phyloP scores from a whole-genome alignment of 768 basidiomycete genomes.

The Leccinum pellstonianum region DNA sequence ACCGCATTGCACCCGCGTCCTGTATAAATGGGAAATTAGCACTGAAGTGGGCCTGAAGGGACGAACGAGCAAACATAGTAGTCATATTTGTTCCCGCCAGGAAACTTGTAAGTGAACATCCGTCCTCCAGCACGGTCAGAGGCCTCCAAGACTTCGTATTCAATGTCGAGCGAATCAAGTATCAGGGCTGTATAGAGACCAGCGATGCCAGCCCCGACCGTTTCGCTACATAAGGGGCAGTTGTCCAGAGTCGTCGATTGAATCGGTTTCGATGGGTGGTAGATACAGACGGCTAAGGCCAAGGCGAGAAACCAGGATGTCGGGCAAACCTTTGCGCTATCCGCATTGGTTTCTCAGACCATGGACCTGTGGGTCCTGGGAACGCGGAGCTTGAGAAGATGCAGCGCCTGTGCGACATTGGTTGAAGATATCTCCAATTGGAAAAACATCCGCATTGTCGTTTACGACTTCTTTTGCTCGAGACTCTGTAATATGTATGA shows the following conservation, averaged over 20 bases:
- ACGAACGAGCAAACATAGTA: constrained; percentile 31
- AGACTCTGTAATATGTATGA: not conserved
- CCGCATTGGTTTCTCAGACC: too few relatives aligned
- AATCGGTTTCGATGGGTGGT: not conserved
- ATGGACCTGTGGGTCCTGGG: too few relatives aligned
- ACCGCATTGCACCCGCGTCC: constrained; percentile 44
- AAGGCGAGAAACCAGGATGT: too few relatives aligned
- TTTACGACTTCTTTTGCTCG: not conserved
- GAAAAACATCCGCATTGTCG: not conserved
- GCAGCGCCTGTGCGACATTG: not conserved
- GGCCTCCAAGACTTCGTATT: constrained; percentile 47
- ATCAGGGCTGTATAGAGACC: not conserved
- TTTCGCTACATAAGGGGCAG: not conserved
- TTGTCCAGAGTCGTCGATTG: not conserved
- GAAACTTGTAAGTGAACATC: constrained; percentile 43
- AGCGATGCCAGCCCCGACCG: constrained; percentile 23
- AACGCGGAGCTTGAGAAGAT: not conserved
- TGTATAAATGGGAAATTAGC: not conserved
- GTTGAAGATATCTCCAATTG: not conserved
- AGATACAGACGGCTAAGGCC: not conserved
- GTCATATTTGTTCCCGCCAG: constrained; percentile 28
- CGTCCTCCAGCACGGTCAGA: constrained; percentile 43
- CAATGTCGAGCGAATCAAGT: constrained; percentile 31
- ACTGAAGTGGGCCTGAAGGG: not conserved
- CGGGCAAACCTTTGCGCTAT: too few relatives aligned